A percentile compares a stretch with the other conserved stretches of the same genome.
phyloP scores from a whole-genome alignment of 169 alveolate species.

The Plasmodium gallinaceum region DNA sequence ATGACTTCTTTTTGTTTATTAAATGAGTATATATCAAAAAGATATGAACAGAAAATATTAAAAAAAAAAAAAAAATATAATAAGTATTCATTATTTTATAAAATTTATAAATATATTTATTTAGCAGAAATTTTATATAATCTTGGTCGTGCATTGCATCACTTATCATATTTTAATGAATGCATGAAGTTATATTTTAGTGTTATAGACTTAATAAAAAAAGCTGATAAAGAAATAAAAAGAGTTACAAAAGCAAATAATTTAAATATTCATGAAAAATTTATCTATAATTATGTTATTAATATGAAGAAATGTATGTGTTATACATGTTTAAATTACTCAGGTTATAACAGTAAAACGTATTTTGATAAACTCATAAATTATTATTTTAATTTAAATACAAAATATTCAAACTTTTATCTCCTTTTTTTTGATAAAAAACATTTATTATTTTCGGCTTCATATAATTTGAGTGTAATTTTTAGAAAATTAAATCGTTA shows the following conservation, averaged over 20 bases:
- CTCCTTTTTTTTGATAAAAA: constrained; percentile 62
- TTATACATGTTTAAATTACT: constrained; percentile 40
- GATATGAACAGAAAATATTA: constrained; percentile 65
- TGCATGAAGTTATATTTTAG: constrained; percentile 48
- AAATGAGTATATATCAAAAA: constrained; percentile 63
- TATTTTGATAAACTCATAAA: constrained; percentile 6
- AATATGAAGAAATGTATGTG: constrained; percentile 77
- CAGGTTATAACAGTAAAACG: background rate
- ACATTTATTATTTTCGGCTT: constrained; percentile 69
- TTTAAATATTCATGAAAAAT: constrained; percentile 28
- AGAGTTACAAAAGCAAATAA: constrained; percentile 16
- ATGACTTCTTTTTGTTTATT: constrained; percentile 75
- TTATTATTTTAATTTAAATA: constrained; percentile 42
- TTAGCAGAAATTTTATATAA: constrained; percentile 67
- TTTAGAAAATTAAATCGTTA: constrained; percentile 42
- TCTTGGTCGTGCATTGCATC: constrained; percentile 66
- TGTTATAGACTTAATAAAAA: constrained; percentile 32
- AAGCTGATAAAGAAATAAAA: constrained; percentile 61
- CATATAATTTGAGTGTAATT: constrained; percentile 59
- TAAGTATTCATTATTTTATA: constrained; percentile 41
- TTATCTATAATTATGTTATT: constrained; percentile 48
- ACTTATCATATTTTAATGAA: constrained; percentile 53
- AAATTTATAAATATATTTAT: constrained; percentile 61
- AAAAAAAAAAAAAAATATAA: constrained; percentile 56
- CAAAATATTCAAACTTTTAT: constrained; percentile 53